Conservation (phyloP, 2,329 filamentous ascomycete species). For the Fusarium marasasianum region DNA sequence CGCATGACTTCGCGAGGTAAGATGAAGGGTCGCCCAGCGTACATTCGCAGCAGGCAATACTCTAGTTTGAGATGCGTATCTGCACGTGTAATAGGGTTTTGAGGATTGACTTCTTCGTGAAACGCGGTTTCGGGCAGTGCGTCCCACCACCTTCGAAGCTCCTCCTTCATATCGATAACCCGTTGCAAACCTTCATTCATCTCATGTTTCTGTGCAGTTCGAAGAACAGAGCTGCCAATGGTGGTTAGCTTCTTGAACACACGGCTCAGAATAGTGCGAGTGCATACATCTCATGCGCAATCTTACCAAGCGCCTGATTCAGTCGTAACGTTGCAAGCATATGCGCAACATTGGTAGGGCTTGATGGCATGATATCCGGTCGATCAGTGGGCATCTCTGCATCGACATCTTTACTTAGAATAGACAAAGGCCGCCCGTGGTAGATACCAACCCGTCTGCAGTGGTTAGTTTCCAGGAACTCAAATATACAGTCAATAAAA, state of each 20-base stretch:
- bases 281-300: conserved; percentile 52
- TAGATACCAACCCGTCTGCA: conserved; percentile 63
- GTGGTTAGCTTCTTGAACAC: conserved; percentile 7
- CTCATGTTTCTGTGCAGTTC: conserved; percentile 46
- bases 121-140: conserved; percentile 46
- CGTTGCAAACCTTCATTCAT: conserved; percentile 46
- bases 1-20: conserved; percentile 49
- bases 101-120: conserved; percentile 52
- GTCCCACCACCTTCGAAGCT: conserved; percentile 52
- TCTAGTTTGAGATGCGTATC: conserved; percentile 62
- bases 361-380: conserved; percentile 53
- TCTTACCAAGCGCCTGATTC: conserved; percentile 48
- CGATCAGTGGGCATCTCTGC: conserved; percentile 60
- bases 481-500: not conserved
- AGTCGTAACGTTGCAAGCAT: conserved; percentile 56
- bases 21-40: conserved; percentile 63
- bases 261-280: not conserved
- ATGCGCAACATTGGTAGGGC: conserved; percentile 55
- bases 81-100: conserved; percentile 54
- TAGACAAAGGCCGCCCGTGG: conserved; percentile 64
- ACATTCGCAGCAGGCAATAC: conserved; percentile 63
- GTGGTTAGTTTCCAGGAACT: conserved; percentile 19
- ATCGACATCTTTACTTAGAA: conserved; percentile 62
- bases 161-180: conserved; percentile 49
- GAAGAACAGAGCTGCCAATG: conserved; percentile 46